phyloP scores from a whole-genome alignment of 2,329 filamentous ascomycete genomes.

The Penicillium sp. region DNA sequence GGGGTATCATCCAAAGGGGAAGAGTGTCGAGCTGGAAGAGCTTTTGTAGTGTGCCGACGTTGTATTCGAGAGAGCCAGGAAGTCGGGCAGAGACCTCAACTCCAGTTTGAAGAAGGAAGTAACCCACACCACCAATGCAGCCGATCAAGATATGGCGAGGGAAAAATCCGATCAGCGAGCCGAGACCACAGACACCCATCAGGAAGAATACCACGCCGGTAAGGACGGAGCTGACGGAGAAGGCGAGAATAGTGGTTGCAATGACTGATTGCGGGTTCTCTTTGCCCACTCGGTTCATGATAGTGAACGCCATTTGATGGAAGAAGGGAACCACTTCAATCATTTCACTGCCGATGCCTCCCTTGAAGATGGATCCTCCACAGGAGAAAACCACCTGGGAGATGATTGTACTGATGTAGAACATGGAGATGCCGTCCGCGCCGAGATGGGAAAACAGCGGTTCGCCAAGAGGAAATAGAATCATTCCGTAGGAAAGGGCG shows the following conservation, averaged over 20 bases:
- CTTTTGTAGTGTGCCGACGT: conserved; percentile 72
- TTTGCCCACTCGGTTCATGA: conserved; percentile 74
- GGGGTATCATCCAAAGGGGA: conserved; percentile 78
- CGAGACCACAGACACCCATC: conserved; percentile 83
- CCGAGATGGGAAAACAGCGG: conserved; percentile 83
- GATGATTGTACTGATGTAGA: conserved; percentile 96
- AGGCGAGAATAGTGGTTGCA: conserved; percentile 90
- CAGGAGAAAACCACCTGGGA: conserved; percentile 87
- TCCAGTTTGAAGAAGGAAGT: conserved; percentile 88
- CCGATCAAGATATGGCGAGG: conserved; percentile 94
- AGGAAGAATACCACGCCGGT: conserved; percentile 90
- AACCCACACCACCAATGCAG: conserved; percentile 95
- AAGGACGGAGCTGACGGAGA: conserved; percentile 84
- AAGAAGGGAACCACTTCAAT: conserved; percentile 99
- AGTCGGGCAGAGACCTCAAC: conserved; percentile 91
- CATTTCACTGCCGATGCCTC: conserved; percentile 92
- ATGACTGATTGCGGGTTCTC: conserved; percentile 83
- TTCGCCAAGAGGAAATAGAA: conserved; percentile 87
- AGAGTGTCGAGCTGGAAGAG: conserved; percentile 74
- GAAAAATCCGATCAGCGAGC: conserved; percentile 94
- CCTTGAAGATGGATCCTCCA: conserved; percentile 82
- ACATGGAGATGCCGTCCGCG: conserved; percentile 94
- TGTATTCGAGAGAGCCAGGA: conserved; percentile 81
- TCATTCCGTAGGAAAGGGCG: conserved; percentile 95
- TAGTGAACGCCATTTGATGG: conserved; percentile 94